phyloP scores from a whole-genome alignment of 176 grass and related monocot genomes.

The Aechmea fasciata region DNA sequence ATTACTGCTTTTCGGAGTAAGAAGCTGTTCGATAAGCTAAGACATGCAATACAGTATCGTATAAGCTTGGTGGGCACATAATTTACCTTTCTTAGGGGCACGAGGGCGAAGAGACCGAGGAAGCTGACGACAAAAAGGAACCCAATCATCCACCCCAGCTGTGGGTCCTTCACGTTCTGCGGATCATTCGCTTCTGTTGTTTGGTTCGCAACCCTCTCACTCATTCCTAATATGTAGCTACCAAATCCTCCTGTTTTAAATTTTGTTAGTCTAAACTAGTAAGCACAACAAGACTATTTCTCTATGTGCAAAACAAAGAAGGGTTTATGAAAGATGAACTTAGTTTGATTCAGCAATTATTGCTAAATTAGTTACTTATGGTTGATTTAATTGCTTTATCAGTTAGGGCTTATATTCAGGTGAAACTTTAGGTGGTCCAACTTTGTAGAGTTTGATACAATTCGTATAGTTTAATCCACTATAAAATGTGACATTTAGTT shows the following conservation, averaged over 20 bases:
- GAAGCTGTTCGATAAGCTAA: too few species aligned
- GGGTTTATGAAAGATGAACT: too few species aligned
- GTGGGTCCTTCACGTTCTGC: slow-evolving; percentile 30
- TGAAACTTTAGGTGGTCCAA: too few species aligned
- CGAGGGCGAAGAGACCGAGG: slow-evolving; percentile 39
- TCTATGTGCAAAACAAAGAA: not conserved
- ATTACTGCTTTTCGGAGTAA: too few species aligned
- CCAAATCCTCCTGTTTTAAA: slow-evolving; percentile 43
- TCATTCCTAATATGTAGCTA: slow-evolving; percentile 40
- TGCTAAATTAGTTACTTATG: too few species aligned
- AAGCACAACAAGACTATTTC: not conserved
- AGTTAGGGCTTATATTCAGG: too few species aligned
- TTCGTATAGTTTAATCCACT: too few species aligned
- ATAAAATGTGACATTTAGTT: too few species aligned
- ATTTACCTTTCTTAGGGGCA: slow-evolving; percentile 45
- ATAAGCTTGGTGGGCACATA: not conserved
- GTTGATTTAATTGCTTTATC: too few species aligned
- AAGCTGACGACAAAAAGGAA: slow-evolving; percentile 54
- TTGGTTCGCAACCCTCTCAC: slow-evolving; percentile 27
- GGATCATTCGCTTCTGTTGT: slow-evolving; percentile 43
- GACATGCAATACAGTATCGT: too few species aligned
- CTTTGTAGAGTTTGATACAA: too few species aligned
- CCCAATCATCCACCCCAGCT: slow-evolving; percentile 46
- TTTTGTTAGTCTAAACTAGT: not conserved
- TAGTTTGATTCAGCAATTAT: too few species aligned